Conservation (phyloP, 148 eudicot species). For the Cornus kousa region DNA sequence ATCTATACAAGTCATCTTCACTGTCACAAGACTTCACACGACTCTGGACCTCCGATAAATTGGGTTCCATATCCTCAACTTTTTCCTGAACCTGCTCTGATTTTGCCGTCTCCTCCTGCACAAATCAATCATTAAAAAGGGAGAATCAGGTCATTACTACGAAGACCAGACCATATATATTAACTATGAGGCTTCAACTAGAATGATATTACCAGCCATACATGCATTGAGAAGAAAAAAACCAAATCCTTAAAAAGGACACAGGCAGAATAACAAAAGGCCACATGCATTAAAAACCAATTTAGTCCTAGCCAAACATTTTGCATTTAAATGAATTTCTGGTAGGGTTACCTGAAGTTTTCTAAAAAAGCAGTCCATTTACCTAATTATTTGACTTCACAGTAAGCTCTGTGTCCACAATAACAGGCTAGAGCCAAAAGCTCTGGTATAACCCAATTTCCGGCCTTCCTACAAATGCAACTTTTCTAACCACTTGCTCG, state of each 20-base stretch:
- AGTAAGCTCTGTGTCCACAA: not conserved
- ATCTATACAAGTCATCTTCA: conserved; percentile 38
- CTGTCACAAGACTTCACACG: conserved; percentile 32
- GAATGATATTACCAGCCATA: not conserved
- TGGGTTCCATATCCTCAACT: conserved; percentile 21
- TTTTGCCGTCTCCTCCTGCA: conserved; percentile 34
- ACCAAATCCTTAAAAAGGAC: not conserved
- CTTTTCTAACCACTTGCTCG: too few relatives aligned
- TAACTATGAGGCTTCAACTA: not conserved
- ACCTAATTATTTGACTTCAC: not conserved
- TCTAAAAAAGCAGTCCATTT: too few relatives aligned
- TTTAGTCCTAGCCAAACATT: not conserved
- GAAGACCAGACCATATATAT: not conserved
- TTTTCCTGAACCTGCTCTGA: conserved; percentile 25
- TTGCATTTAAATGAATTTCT: not conserved
- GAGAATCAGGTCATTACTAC: not conserved
- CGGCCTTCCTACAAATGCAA: too few relatives aligned
- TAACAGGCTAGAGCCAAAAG: too few relatives aligned
- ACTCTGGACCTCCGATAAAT: conserved; percentile 23
- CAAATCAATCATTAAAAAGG: not conserved
- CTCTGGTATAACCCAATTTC: too few relatives aligned
- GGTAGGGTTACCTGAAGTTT: too few relatives aligned
- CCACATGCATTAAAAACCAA: not conserved
- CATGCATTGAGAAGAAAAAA: not conserved
- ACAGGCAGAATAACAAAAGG: not conserved